Evolutionary conservation across 805 yeast genomes (phyloP).

Genomic region (Wickerhamiella kurtzmanii): DNA sequence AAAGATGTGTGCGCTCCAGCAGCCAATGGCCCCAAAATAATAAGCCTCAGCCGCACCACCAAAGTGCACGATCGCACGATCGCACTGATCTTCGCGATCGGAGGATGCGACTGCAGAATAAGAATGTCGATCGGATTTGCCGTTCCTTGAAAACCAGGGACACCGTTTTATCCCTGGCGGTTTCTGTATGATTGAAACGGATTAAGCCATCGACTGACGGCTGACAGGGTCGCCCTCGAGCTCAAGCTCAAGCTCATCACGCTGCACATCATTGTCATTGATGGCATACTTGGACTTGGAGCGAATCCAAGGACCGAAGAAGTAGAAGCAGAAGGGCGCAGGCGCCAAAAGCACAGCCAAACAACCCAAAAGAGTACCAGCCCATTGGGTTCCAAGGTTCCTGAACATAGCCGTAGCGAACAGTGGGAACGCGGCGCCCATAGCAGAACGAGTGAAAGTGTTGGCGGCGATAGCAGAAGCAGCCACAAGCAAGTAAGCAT

Average conservation of each 20-base stretch:
- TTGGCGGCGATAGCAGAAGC: constrained; percentile 57
- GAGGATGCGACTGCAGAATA: neutral
- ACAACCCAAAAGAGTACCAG: constrained; percentile 40
- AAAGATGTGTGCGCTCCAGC: too few species aligned
- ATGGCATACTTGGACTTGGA: constrained; percentile 15
- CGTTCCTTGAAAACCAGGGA: too few species aligned
- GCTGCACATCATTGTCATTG: constrained; percentile 10
- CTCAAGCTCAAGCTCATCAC: constrained; percentile 10
- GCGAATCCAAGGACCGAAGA: constrained; percentile 30
- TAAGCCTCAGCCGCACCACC: neutral
- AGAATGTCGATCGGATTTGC: too few species aligned
- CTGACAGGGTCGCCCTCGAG: constrained; percentile 14
- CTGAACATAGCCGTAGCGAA: constrained; percentile 42
- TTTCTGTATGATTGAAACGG: neutral
- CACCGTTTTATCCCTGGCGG: too few species aligned
- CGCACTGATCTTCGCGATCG: neutral
- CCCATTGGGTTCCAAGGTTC: constrained; percentile 41
- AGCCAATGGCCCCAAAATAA: too few species aligned
- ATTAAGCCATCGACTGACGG: constrained; percentile 4
- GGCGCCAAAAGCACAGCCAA: constrained; percentile 38
- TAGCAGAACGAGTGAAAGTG: constrained; percentile 43
- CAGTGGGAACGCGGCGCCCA: constrained; percentile 51
- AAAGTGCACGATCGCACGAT: too few species aligned
- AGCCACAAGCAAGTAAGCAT: constrained; percentile 42
- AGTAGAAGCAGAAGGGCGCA: constrained; percentile 42